Conservation (phyloP, 2,329 filamentous ascomycete species). For the Pyrenophora teres region DNA sequence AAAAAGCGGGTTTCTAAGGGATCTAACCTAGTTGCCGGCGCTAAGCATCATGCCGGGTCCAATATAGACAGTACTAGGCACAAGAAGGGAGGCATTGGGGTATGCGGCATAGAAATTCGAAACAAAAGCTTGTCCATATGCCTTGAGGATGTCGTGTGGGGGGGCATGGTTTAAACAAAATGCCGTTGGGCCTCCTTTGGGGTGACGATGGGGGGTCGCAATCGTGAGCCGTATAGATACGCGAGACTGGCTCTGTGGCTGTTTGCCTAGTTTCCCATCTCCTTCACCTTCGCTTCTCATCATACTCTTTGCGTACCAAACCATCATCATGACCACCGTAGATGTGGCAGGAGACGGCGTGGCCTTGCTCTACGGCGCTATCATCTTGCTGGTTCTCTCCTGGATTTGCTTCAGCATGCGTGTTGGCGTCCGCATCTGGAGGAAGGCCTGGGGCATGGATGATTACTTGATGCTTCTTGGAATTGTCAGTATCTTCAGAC, state of each 20-base stretch:
- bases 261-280: background rate
- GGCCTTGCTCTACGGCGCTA: slow-evolving; percentile 21
- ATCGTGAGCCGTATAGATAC: too few species aligned
- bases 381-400: slow-evolving; percentile 22
- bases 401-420: slow-evolving; percentile 27
- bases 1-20: background rate
- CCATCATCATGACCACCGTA: slow-evolving; percentile 19
- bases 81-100: background rate
- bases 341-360: slow-evolving; percentile 24
- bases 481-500: slow-evolving; percentile 15
- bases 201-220: too few species aligned
- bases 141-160: background rate
- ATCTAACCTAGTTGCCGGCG: background rate
- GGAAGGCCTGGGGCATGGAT: slow-evolving; percentile 20
- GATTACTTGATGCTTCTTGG: slow-evolving; percentile 26
- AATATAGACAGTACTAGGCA: background rate
- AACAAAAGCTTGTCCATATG: background rate
- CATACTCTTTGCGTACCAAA: background rate
- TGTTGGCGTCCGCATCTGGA: slow-evolving; percentile 22
- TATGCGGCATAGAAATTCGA: background rate
- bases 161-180: background rate
- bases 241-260: too few species aligned
- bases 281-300: background rate
- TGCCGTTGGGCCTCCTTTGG: background rate
- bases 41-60: background rate